These are phyloP conservation scores for Yarrowia keelungensis DNA, from an alignment of 805 yeast species.

Conservation along the genomic window DNA sequence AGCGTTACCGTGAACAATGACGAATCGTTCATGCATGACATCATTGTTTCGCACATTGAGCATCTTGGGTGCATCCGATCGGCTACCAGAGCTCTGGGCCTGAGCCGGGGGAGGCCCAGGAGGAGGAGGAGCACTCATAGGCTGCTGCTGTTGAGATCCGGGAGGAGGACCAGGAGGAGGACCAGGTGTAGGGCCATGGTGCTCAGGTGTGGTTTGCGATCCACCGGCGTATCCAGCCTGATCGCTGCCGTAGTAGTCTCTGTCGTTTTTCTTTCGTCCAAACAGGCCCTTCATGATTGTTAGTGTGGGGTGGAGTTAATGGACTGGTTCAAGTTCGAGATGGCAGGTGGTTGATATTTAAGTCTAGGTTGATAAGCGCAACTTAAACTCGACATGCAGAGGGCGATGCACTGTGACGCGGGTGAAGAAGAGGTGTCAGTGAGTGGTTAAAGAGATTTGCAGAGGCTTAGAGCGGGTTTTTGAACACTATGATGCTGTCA, in stretches of 20 bases:
- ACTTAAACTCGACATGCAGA: neutral
- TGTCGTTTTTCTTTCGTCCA: constrained; percentile 33
- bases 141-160: constrained; percentile 18
- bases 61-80: constrained; percentile 43
- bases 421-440: neutral
- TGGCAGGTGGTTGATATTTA: constrained; percentile 27
- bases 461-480: no score
- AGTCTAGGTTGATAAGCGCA: constrained; percentile 29
- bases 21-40: constrained; percentile 47
- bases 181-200: constrained; percentile 31
- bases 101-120: constrained; percentile 20
- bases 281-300: constrained; percentile 21
- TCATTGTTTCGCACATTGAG: constrained; percentile 46
- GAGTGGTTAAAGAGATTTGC: neutral
- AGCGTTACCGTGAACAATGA: constrained; percentile 51
- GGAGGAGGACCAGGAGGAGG: constrained; percentile 16
- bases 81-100: constrained; percentile 24
- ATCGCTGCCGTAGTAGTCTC: constrained; percentile 33
- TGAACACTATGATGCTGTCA: no score
- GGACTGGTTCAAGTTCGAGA: neutral
- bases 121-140: constrained; percentile 21
- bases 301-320: neutral
- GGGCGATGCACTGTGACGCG: constrained; percentile 25
- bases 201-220: constrained; percentile 6
- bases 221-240: constrained; percentile 2